Percentiles rank a stretch among this genome's conserved stretches.
Evolutionary conservation across 331 rosid genomes (phyloP).

Genomic region (Erythrophleum ivorense): DNA sequence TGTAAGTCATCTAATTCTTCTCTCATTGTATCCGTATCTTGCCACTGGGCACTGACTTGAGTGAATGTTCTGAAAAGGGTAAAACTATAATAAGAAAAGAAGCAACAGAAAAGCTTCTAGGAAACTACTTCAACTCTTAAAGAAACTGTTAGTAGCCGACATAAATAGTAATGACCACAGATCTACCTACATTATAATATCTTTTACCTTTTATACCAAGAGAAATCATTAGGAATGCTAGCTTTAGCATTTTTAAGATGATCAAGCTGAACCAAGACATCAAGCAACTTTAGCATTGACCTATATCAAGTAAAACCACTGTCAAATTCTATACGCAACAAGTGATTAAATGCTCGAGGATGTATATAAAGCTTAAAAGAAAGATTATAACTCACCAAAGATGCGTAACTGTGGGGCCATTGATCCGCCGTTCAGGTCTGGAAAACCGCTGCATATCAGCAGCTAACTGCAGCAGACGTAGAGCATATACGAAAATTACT

Average conservation of each 20-base stretch:
- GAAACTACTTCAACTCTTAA: too few relatives aligned
- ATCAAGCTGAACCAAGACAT: constrained; percentile 93
- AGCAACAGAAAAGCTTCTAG: neutral
- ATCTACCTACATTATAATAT: too few relatives aligned
- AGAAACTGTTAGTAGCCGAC: neutral
- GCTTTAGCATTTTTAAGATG: constrained; percentile 97
- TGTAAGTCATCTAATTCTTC: constrained; percentile 95
- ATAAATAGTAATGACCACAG: neutral
- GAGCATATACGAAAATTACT: constrained; percentile 24
- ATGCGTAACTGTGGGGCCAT: constrained; percentile 93
- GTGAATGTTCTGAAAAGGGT: constrained; percentile 81
- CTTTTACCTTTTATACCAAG: constrained; percentile 96
- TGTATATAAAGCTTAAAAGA: too few relatives aligned
- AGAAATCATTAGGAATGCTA: constrained; percentile 95
- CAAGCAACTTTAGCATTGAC: constrained; percentile 95
- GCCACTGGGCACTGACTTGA: constrained; percentile 97
- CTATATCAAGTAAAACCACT: constrained; percentile 35
- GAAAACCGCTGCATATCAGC: constrained; percentile 98
- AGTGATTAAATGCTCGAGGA: neutral
- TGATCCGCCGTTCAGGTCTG: constrained; percentile 93
- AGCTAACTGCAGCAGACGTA: constrained; percentile 69
- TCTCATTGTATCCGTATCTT: constrained; percentile 92
- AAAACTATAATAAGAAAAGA: constrained; percentile 24
- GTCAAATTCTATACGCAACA: neutral
- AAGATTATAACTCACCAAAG: constrained; percentile 67